phyloP scores from a whole-genome alignment of 2,329 filamentous ascomycete genomes.

The Geosmithia morbida region DNA sequence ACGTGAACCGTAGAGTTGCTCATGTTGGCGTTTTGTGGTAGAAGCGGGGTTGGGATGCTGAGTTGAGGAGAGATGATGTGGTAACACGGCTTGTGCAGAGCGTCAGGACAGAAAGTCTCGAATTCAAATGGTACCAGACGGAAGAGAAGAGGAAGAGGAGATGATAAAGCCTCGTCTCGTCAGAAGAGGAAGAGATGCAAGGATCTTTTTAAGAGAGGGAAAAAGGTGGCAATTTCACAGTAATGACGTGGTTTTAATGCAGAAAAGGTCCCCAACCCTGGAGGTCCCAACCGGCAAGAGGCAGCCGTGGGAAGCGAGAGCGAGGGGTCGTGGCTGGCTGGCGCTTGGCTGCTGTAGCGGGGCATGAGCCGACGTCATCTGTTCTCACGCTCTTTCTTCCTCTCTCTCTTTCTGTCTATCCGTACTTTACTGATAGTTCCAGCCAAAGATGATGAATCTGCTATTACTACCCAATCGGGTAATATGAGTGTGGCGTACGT shows the following conservation, averaged over 20 bases:
- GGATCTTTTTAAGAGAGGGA: no score
- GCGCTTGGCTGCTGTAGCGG: not conserved
- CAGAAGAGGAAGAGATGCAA: not conserved
- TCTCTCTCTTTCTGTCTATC: not conserved
- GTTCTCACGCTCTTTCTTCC: not conserved
- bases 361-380: not conserved
- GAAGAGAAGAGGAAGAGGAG: no score
- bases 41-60: not conserved
- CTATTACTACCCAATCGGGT: not conserved
- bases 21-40: conserved; percentile 21
- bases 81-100: no score
- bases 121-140: no score
- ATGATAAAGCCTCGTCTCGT: no score
- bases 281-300: not conserved
- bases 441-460: not conserved
- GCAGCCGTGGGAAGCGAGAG: not conserved
- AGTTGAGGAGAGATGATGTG: not conserved
- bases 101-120: not conserved
- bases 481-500: not conserved
- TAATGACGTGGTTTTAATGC: not conserved
- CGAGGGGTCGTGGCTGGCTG: not conserved
- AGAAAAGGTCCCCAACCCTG: not conserved
- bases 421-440: not conserved
- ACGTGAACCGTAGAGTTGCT: conserved; percentile 63
- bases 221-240: no score